Evolutionary conservation across 2,329 filamentous ascomycete species (phyloP).

Genomic region (Aschersonia sp.): DNA sequence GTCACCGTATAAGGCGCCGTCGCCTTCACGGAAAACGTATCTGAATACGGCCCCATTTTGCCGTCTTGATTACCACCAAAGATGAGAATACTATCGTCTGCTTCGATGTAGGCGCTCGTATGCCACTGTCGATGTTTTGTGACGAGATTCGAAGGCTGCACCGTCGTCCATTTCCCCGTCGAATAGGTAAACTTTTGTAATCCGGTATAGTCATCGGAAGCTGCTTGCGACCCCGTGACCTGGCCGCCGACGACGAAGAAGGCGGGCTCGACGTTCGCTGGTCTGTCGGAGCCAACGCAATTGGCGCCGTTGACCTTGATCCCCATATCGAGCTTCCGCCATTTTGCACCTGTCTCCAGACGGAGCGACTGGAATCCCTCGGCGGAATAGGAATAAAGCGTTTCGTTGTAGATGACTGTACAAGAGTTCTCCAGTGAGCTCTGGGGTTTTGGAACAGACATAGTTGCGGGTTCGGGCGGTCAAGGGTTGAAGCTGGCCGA

Average conservation of each 20-base stretch:
- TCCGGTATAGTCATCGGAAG: slow-evolving; percentile 47
- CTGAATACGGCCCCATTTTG: slow-evolving; percentile 41
- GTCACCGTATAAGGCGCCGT: slow-evolving; percentile 47
- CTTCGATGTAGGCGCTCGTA: slow-evolving; percentile 58
- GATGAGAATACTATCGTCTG: slow-evolving; percentile 57
- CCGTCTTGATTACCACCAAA: slow-evolving; percentile 63
- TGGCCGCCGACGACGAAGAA: slow-evolving; percentile 74
- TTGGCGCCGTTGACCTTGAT: slow-evolving; percentile 58
- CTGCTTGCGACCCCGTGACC: slow-evolving; percentile 8
- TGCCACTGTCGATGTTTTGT: slow-evolving; percentile 61
- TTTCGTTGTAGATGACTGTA: slow-evolving; percentile 66
- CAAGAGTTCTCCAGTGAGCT: slow-evolving; percentile 63
- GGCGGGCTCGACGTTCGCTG: slow-evolving; percentile 41
- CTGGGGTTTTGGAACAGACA: slow-evolving; percentile 59
- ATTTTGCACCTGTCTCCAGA: slow-evolving; percentile 54
- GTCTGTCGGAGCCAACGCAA: slow-evolving; percentile 58
- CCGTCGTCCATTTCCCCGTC: slow-evolving; percentile 35
- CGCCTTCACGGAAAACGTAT: slow-evolving; percentile 62
- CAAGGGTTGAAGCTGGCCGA: background rate
- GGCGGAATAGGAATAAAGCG: slow-evolving; percentile 69
- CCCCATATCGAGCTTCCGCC: slow-evolving; percentile 52
- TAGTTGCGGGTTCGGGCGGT: slow-evolving; percentile 20
- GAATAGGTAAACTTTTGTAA: slow-evolving; percentile 53
- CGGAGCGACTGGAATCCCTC: slow-evolving; percentile 61
- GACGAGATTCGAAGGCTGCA: slow-evolving; percentile 29